Evolutionary conservation across 2,329 filamentous ascomycete species (phyloP), one percentile per base, ranked within the genome.

Genomic region (Epichloe gansuensis): DNA sequence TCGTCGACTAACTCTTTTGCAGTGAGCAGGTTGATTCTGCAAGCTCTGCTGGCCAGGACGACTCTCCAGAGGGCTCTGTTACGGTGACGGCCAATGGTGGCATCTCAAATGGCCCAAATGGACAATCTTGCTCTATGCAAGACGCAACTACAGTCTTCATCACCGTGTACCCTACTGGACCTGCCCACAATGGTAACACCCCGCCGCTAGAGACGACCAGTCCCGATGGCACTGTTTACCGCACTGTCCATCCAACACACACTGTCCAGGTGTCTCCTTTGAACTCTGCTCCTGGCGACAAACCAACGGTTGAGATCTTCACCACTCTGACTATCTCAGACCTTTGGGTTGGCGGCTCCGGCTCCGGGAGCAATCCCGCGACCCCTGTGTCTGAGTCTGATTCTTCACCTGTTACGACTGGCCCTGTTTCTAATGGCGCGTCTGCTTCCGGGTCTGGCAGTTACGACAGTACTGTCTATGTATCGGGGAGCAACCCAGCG

Each of bases 81-180:
- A 53, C 48, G n/a, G 52, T 53, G 25, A 50, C 41, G 21, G 48
- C 45, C 35, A 49, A 49, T 38, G 42, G 43, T 34, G 51, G 53
- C 38, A 48, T 46, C 38, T 51, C 55, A 4, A 51, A 41, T 27
- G 53, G 42, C 4, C 25, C 47, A 36, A 46, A 44, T 46, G 56
- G 43, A 41, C 59, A 63, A 47, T 72, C 67, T 25, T 77, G 75
- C 57, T 63, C 67, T 54, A 53, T 65, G 41, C 59, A 66, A 53
- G 61, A 61, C 7, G 70, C 69, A 38, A 68, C 66, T 38, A 77
- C 74, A 40, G 67, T 77, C 54, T 73, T 75, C 57, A 62, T 78
- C 56, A 76, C 75, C 36, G 64, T 76, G 48, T 66, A 65, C 50
- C 66, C 69, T 13, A 61, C 63, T 52, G 61, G 57, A 44, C 55